phyloP scores from a whole-genome alignment of 345 rosid species.

The Eucalyptus urophylla region DNA sequence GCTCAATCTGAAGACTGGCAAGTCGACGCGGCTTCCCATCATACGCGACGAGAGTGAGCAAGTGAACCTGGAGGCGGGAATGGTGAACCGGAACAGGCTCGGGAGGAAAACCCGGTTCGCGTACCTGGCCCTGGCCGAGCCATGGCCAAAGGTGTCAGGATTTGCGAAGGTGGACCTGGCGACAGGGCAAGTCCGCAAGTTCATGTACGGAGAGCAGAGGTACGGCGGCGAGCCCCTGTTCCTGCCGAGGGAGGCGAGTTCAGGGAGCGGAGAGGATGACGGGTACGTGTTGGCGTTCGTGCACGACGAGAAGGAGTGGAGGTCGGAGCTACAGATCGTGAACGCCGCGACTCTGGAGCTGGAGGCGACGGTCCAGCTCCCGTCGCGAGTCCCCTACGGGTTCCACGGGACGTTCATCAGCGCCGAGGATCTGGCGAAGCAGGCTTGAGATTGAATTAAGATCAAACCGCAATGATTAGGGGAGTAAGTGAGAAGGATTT shows the following conservation, averaged over 20 bases:
- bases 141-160: conserved; percentile 89
- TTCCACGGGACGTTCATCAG: conserved; percentile 74
- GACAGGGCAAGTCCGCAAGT: conserved; percentile 44
- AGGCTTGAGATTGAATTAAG: not conserved
- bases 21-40: conserved; percentile 47
- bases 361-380: conserved; percentile 56
- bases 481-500: conserved; percentile 12
- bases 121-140: conserved; percentile 72
- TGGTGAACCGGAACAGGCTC: conserved; percentile 67
- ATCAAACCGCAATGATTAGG: not conserved
- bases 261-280: conserved; percentile 33
- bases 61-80: conserved; percentile 80
- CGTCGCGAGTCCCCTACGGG: conserved; percentile 84
- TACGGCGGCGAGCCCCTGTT: conserved; percentile 81
- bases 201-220: conserved; percentile 45
- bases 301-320: conserved; percentile 68
- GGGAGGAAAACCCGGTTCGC: conserved; percentile 68
- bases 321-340: conserved; percentile 68
- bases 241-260: conserved; percentile 18
- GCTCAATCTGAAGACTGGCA: conserved; percentile 47
- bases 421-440: conserved; percentile 38
- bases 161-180: conserved; percentile 64
- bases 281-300: conserved; percentile 62
- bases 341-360: conserved; percentile 45
- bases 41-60: conserved; percentile 34